Base-by-base conservation (phyloP, 176 grass and related monocot genomes). In the Phragmites australis region DNA sequence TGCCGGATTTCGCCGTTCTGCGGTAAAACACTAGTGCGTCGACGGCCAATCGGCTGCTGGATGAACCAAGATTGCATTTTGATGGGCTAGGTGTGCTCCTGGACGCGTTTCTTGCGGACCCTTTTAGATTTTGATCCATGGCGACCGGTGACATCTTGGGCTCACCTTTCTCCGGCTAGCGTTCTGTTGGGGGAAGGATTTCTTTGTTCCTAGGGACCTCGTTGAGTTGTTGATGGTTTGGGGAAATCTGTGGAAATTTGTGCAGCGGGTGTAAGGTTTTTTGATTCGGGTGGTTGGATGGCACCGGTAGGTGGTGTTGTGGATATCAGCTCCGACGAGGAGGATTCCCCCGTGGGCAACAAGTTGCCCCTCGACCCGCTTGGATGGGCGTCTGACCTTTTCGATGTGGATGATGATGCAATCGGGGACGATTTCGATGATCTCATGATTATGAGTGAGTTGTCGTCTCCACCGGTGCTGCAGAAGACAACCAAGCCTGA, bases 291-390 rank as follows among this genome's bases (percentile, higher is more conserved):
- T 46, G 6, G 21, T 55, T 60, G 60, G 63, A 95, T 91, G 97
- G 84, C 70, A 18, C 70, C 75, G 18, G 81, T 25, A 42, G 47
- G 48, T 26, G 82, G 53, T 77, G 27, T 91, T 47, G 90, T 99
- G 63, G 97, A 99, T 1, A 90, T 99, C 65, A 96, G 97, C 86
- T 99, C 97, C n/a, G 97, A 94, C 18, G 97, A 99, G 48, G 97
- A 99, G 19, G 88, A 93, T 27, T 9, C 45, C 42, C 34, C 50
- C 22, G 12, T 59, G 14, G 65, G 15, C 3, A 62, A 12, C 7
- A 57, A 16, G 26, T 1, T n/a, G 49, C 22, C 62, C 22, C 39
- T 59, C 13, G 85, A 83, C 9, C 17, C 76, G 21, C 19, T 84
- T 26, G 61, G 18, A 10, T 93, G 82, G 93, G 8, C 74, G 30